Base-by-base conservation (phyloP, 805 yeast genomes). In the Saccharomycopsis babjevae region DNA sequence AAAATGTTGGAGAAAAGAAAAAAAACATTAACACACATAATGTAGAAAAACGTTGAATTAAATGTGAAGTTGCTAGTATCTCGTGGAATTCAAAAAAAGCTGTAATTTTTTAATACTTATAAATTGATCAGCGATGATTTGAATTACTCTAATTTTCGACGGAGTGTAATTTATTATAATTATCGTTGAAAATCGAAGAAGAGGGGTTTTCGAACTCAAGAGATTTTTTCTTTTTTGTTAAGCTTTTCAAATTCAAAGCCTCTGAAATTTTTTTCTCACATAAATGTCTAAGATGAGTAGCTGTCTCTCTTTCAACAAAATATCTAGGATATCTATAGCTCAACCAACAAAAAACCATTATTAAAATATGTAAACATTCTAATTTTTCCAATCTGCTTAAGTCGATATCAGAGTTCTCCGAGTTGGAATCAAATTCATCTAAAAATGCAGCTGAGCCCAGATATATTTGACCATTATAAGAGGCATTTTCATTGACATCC, bases 291-390 rank as follows among this genome's bases (percentile, higher is more conserved):
- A 89, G 71, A 60, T 87, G 88, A 28, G 72, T 70, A 0, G 96
- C 96, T 56, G 89, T 80, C 62, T 85, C 88, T 16, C 83, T 76
- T 70, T 90, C 97, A 18, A 87, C 81, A 67, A 91, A 89, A 57
- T 83, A 78, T 36, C 86, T 83, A 0, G 97, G 96, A 76, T 86
- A 93, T 68, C 97, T 76, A 70, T 89, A 92, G 59, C 88, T 79
- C 64, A 93, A 76, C 99, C 99, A 93, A 69, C 89, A 75, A 68
- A 83, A 93, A 6, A 88, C 73, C 66, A 84, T 79, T 18, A 89
- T 77, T 54, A 82, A 74, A 65, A 83, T 83, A 73, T 91, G 96
- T 62, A 86, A 74, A 5, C 79, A 78, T 69, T 91, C 97, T 22
- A 85, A 72, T 38, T 70, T 69, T 64, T 66, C 43, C 38, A 58